Evolutionary conservation across 2,329 filamentous ascomycete genomes (phyloP), one percentile per base, ranked within the genome.

Genomic region (Aspergillus aculeatus): DNA sequence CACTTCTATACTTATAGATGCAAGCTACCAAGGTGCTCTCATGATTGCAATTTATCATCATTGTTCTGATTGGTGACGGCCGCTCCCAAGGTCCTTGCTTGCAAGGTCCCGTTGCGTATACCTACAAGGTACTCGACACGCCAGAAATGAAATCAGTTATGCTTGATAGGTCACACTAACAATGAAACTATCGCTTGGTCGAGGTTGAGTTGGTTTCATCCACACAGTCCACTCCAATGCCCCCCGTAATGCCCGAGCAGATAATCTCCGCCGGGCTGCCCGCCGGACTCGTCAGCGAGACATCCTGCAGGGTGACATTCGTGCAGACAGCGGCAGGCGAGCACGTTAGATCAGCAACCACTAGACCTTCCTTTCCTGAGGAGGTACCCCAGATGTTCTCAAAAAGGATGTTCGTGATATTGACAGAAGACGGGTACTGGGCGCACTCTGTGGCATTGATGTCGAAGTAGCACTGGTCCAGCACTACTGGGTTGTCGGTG

Each of bases 381-480:
- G 81, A 84, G 21, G 80, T 81, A 0, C 85, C 85, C 0, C 79
- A 78, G 61, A 87, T 81, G 66, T 86, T 86, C 66, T 85, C 77
- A 61, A 87, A 87, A 0, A 74, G 75, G 32, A 88, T 80, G 67
- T 87, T 82, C 26, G 82, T 84, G 58, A 87, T 81, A 65, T 87
- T 83, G 64, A 87, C 84, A 7, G 77, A 75, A 0, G 83, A 84
- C 0, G 85, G 84, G 62, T 84, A 82, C 14, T 77, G 60, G 2
- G 81, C 78, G 65, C 85, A 87, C 2, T 79, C 78, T 0, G 79
- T 79, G 3, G 75, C 64, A 57, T 82, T 80, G 62, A 85, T 76
- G 62, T 86, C 82, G 71, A 87, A 87, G 72, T 87, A 87, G 73
- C 85, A 87, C 29, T 84, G 84, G 66, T 87, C 85, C 7, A 88